Evolutionary conservation across 164 flowering plant species (phyloP).

Genomic region (Piper betle): DNA sequence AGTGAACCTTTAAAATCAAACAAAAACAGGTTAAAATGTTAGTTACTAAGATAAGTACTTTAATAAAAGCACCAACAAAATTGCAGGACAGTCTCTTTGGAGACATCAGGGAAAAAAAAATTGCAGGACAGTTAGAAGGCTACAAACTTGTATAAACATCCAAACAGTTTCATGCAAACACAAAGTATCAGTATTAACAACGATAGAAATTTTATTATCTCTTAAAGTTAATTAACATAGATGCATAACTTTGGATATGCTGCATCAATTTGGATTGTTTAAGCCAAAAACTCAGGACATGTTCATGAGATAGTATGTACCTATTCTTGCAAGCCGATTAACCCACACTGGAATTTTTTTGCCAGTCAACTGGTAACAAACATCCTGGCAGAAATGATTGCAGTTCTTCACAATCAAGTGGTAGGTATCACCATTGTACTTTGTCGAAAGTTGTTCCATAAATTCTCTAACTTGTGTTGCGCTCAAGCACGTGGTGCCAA

Average conservation of each 20-base stretch:
- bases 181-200: too few relatives aligned
- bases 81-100: too few relatives aligned
- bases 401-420: constrained; percentile 91
- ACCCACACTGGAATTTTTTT: constrained; percentile 87
- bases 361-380: constrained; percentile 79
- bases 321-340: constrained; percentile 88
- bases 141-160: too few relatives aligned
- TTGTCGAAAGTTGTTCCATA: constrained; percentile 63
- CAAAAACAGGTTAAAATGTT: not conserved
- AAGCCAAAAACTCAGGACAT: not conserved
- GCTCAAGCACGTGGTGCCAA: constrained; percentile 78
- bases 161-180: too few relatives aligned
- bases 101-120: too few relatives aligned
- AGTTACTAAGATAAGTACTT: not conserved
- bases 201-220: too few relatives aligned
- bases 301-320: constrained; percentile 18
- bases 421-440: constrained; percentile 83
- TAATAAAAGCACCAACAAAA: too few relatives aligned
- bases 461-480: constrained; percentile 72
- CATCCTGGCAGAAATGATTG: constrained; percentile 93
- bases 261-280: not conserved
- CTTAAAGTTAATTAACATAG: too few relatives aligned
- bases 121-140: too few relatives aligned
- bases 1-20: constrained; percentile 25
- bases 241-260: too few relatives aligned